phyloP scores from a whole-genome alignment of 2,329 filamentous ascomycete genomes.

The Pseudocercospora cruenta region DNA sequence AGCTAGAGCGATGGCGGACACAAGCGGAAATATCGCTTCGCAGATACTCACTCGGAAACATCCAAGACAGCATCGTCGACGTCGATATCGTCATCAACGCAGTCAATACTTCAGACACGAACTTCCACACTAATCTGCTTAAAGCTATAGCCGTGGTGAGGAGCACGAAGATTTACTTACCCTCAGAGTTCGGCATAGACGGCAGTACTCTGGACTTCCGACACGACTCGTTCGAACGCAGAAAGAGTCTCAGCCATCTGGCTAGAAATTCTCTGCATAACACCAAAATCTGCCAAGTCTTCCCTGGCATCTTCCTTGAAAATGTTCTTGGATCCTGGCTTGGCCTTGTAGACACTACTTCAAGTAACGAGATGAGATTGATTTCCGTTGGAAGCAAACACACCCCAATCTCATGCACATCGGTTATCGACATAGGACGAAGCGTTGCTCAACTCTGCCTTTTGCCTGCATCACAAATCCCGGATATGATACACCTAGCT shows the following conservation, averaged over 20 bases:
- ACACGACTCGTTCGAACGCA: conserved; percentile 9
- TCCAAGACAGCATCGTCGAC: not conserved
- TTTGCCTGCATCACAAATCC: conserved; percentile 4
- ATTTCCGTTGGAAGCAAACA: conserved; percentile 15
- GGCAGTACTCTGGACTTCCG: conserved; percentile 16
- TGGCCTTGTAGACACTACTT: conserved; percentile 4
- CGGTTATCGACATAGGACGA: conserved; percentile 1
- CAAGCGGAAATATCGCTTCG: not conserved
- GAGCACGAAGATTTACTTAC: conserved; percentile 11
- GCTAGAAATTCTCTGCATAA: conserved; percentile 2
- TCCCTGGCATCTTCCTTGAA: conserved; percentile 13
- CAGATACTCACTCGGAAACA: not conserved
- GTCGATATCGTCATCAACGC: conserved; percentile 15
- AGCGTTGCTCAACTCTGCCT: conserved; percentile 11
- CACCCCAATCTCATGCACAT: conserved; percentile 9
- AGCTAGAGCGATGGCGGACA: conserved; percentile 10
- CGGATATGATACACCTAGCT: conserved; percentile 10
- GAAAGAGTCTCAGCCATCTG: conserved; percentile 4
- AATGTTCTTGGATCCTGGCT: conserved; percentile 12
- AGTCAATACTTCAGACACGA: conserved; percentile 1
- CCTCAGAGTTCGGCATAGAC: conserved; percentile 15
- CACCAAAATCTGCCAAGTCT: conserved; percentile 16
- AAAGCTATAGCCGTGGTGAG: conserved; percentile 4
- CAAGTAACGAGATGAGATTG: not conserved
- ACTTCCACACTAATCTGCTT: conserved; percentile 9